Conservation (phyloP, 2,329 filamentous ascomycete genomes). For the Sclerotinia sclerotiorum region DNA sequence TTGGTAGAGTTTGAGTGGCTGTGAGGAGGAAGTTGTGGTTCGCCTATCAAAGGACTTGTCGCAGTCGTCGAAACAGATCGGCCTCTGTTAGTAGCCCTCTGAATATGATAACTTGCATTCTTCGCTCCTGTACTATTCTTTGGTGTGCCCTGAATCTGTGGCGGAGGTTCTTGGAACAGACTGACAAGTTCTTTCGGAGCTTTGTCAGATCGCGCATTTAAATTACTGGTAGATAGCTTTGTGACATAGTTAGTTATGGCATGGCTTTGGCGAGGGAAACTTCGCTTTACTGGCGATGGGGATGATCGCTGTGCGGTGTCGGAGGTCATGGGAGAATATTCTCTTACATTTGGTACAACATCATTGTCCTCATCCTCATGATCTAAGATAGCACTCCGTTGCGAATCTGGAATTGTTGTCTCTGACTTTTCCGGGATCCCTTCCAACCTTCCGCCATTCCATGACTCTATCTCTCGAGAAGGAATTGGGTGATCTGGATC, state of each 20-base stretch:
- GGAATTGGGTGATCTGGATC: slow-evolving; percentile 39
- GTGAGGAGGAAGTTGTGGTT: slow-evolving; percentile 25
- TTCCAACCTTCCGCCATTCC: slow-evolving; percentile 2
- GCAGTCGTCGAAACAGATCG: slow-evolving; percentile 36
- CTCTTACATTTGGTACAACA: slow-evolving; percentile 33
- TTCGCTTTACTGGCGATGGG: slow-evolving; percentile 26
- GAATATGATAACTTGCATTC: slow-evolving; percentile 35
- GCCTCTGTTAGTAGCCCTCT: slow-evolving; percentile 33
- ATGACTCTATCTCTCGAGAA: slow-evolving; percentile 35
- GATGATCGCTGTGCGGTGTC: slow-evolving; percentile 31
- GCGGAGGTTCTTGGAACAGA: slow-evolving; percentile 24
- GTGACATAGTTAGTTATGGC: slow-evolving; percentile 28
- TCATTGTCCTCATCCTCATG: slow-evolving; percentile 22
- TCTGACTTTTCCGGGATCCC: slow-evolving; percentile 19
- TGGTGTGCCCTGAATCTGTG: slow-evolving; percentile 11
- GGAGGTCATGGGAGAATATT: slow-evolving; percentile 27
- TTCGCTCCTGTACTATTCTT: slow-evolving; percentile 27
- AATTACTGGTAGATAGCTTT: slow-evolving; percentile 27
- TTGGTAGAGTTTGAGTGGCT: slow-evolving; percentile 19
- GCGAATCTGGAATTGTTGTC: slow-evolving; percentile 35
- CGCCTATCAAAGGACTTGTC: slow-evolving; percentile 34
- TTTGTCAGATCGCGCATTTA: slow-evolving; percentile 19
- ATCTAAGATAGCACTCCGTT: slow-evolving; percentile 28
- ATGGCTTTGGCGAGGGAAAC: slow-evolving; percentile 19
- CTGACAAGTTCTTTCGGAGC: slow-evolving; percentile 22